Conservation (phyloP, 1,139 yeast species). For the Sugiyamaella japonica region DNA sequence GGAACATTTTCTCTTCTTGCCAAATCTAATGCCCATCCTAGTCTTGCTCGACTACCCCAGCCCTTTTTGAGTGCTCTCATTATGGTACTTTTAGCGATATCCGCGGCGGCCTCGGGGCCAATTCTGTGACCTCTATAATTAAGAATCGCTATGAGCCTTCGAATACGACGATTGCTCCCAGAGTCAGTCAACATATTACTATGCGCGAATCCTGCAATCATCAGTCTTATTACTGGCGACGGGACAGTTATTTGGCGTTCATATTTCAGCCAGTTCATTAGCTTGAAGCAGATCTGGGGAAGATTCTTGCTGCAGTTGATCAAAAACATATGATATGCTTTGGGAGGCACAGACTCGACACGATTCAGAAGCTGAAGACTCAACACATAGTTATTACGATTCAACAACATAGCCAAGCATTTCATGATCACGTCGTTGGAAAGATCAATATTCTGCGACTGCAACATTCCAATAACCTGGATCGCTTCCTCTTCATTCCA, state of each 20-base stretch:
- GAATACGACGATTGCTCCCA: constrained; percentile 25
- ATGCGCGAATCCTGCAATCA: constrained; percentile 27
- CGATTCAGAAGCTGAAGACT: constrained; percentile 21
- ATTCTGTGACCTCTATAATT: constrained; percentile 20
- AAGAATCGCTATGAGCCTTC: constrained; percentile 22
- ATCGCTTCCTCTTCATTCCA: constrained; percentile 22
- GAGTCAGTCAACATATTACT: constrained; percentile 23
- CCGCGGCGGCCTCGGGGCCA: constrained; percentile 22
- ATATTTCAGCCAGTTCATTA: constrained; percentile 25
- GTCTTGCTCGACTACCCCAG: constrained; percentile 27
- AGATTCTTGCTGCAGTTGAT: constrained; percentile 17
- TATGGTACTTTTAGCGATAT: constrained; percentile 24
- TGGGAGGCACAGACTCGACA: constrained; percentile 16
- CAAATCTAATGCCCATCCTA: constrained; percentile 29
- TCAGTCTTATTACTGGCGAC: constrained; percentile 20
- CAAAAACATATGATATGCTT: constrained; percentile 19
- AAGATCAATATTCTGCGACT: constrained; percentile 13
- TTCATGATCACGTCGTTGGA: constrained; percentile 18
- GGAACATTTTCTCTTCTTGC: constrained; percentile 28
- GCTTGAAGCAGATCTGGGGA: constrained; percentile 21
- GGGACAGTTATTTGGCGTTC: constrained; percentile 22
- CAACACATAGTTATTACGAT: constrained; percentile 16
- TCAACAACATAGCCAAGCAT: constrained; percentile 17
- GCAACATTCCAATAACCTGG: constrained; percentile 17
- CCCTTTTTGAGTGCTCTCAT: constrained; percentile 19